Conservation (phyloP, 2,329 filamentous ascomycete genomes). For the Cladophialophora psammophila region DNA sequence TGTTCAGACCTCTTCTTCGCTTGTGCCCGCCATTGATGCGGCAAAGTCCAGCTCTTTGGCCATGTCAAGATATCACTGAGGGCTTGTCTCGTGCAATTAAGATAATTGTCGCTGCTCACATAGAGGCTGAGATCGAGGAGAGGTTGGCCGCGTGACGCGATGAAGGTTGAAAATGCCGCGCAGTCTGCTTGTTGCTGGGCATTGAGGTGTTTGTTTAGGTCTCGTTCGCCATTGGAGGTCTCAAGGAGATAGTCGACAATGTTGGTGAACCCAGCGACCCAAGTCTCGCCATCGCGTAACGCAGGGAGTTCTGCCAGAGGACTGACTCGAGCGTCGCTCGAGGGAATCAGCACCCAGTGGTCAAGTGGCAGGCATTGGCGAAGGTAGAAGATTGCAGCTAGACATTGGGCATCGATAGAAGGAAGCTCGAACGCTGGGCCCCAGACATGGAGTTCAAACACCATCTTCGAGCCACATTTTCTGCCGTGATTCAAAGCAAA, state of each 20-base stretch:
- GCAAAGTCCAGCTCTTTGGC: slow-evolving; percentile 86
- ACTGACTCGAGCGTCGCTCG: slow-evolving; percentile 74
- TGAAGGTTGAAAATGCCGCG: slow-evolving; percentile 66
- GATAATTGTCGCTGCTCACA: slow-evolving; percentile 88
- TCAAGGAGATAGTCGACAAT: slow-evolving; percentile 61
- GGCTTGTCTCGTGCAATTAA: slow-evolving; percentile 75
- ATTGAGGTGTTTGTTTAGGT: slow-evolving; percentile 55
- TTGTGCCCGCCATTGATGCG: slow-evolving; percentile 72
- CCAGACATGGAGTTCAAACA: slow-evolving; percentile 84
- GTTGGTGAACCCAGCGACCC: slow-evolving; percentile 62
- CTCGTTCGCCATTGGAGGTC: slow-evolving; percentile 57
- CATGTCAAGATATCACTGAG: slow-evolving; percentile 83
- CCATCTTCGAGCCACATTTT: slow-evolving; percentile 69
- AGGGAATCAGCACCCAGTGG: slow-evolving; percentile 75
- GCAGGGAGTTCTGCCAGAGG: slow-evolving; percentile 68
- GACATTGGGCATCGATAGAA: slow-evolving; percentile 89
- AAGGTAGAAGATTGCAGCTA: slow-evolving; percentile 81
- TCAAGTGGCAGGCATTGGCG: slow-evolving; percentile 65
- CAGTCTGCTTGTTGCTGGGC: slow-evolving; percentile 55
- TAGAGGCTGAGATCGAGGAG: slow-evolving; percentile 88
- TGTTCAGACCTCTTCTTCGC: slow-evolving; percentile 75
- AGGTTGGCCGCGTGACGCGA: slow-evolving; percentile 75
- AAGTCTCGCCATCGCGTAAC: slow-evolving; percentile 61
- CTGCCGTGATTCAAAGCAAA: background rate
- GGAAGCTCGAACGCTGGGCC: slow-evolving; percentile 86